phyloP scores from a whole-genome alignment of 306 rosid species.

The Gillenia trifoliata region DNA sequence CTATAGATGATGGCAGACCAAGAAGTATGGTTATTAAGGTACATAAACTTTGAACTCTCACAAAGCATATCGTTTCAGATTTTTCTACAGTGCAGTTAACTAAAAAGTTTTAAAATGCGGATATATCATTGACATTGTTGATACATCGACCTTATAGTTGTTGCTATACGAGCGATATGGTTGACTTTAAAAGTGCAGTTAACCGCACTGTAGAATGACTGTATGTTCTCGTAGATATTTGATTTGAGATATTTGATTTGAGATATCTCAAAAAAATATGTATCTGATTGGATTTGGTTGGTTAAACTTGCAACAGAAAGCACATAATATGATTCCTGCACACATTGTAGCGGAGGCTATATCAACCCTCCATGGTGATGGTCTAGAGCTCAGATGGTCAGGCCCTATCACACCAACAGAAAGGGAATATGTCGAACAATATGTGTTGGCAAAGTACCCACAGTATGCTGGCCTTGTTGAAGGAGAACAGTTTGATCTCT shows the following conservation, averaged over 20 bases:
- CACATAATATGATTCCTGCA: constrained; percentile 41
- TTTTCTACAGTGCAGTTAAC: no score
- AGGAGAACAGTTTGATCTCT: constrained; percentile 67
- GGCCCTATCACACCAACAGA: constrained; percentile 89
- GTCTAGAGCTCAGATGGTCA: constrained; percentile 83
- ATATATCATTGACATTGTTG: no score
- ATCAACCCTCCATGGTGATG: constrained; percentile 53
- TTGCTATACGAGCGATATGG: no score
- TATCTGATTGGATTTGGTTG: not conserved
- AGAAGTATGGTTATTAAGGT: constrained; percentile 87
- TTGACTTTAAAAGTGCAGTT: no score
- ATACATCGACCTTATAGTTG: no score
- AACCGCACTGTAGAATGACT: no score
- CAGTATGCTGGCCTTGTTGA: constrained; percentile 56
- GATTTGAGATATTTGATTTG: not conserved
- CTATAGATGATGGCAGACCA: constrained; percentile 56
- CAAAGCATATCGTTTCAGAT: not conserved
- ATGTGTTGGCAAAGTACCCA: constrained; percentile 83
- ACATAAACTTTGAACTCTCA: not conserved
- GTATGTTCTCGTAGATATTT: not conserved
- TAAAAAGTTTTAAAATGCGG: no score
- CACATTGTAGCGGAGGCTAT: constrained; percentile 52
- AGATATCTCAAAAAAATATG: constrained; percentile 4
- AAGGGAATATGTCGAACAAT: constrained; percentile 74
- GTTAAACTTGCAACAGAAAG: constrained; percentile 37